Conservation (phyloP, 345 rosid genomes). For the Stellera chamaejasme region DNA sequence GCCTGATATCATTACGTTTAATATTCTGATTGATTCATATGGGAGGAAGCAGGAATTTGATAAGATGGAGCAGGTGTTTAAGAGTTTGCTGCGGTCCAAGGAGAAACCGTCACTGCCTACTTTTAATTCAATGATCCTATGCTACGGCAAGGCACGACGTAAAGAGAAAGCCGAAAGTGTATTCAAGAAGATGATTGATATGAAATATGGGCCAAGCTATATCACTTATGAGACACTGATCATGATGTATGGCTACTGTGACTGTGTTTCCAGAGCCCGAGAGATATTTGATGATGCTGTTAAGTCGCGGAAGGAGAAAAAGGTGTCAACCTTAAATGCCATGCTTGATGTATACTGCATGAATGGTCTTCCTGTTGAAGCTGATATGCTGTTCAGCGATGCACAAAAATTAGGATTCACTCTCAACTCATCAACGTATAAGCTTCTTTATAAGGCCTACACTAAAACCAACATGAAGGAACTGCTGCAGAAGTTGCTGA, state of each 20-base stretch:
- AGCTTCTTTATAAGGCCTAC: constrained; percentile 76
- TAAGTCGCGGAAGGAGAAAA: constrained; percentile 45
- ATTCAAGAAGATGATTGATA: constrained; percentile 50
- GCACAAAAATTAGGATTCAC: constrained; percentile 31
- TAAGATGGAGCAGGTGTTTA: constrained; percentile 91
- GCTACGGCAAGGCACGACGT: constrained; percentile 79
- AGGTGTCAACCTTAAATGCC: constrained; percentile 62
- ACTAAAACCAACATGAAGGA: constrained; percentile 71
- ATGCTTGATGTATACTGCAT: constrained; percentile 82
- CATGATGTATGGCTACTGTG: constrained; percentile 71
- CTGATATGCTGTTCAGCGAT: constrained; percentile 44
- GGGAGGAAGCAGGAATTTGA: constrained; percentile 83
- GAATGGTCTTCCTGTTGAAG: constrained; percentile 66
- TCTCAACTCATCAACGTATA: constrained; percentile 67
- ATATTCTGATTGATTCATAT: constrained; percentile 70
- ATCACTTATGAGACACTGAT: constrained; percentile 85
- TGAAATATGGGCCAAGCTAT: constrained; percentile 59
- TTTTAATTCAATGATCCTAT: constrained; percentile 81
- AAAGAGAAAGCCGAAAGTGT: constrained; percentile 62
- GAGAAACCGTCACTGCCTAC: constrained; percentile 80
- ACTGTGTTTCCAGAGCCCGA: constrained; percentile 58
- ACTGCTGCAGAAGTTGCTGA: constrained; percentile 50
- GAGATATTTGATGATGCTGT: constrained; percentile 55
- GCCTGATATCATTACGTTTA: constrained; percentile 79
- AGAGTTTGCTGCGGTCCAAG: constrained; percentile 68